phyloP scores from a whole-genome alignment of 768 basidiomycete species.

The Suillus americanus region DNA sequence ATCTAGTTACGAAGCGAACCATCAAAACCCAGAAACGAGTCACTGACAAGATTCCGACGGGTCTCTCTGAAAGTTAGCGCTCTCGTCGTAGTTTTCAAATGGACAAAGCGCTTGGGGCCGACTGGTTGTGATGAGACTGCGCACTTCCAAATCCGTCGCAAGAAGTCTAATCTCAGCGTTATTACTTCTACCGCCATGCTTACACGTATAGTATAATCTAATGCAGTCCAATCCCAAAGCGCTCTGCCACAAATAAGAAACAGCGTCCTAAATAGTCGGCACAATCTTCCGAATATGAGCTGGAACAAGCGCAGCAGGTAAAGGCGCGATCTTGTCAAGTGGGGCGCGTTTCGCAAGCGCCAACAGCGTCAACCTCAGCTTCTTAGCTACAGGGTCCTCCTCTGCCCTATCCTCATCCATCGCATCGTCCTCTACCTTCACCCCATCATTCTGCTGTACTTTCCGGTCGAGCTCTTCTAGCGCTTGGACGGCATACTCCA shows the following conservation, averaged over 20 bases:
- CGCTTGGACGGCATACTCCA: slow-evolving; percentile 55
- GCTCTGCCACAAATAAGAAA: too few relatives aligned
- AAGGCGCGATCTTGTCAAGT: slow-evolving; percentile 62
- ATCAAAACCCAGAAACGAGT: neutral
- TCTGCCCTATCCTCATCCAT: slow-evolving; percentile 24
- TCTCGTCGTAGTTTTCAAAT: neutral
- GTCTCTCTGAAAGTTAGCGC: neutral
- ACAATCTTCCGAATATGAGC: slow-evolving; percentile 64
- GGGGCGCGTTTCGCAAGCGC: slow-evolving; percentile 80
- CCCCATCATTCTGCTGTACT: slow-evolving; percentile 16
- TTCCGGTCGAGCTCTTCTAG: slow-evolving; percentile 46
- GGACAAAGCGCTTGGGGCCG: neutral
- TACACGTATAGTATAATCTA: too few relatives aligned
- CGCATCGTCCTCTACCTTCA: slow-evolving; percentile 5
- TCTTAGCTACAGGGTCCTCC: slow-evolving; percentile 54
- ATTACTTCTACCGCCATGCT: too few relatives aligned
- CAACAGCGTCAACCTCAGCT: slow-evolving; percentile 70
- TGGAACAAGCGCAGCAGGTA: slow-evolving; percentile 66
- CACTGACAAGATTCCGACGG: neutral
- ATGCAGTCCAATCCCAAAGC: too few relatives aligned
- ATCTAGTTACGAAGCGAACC: neutral
- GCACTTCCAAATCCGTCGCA: neutral
- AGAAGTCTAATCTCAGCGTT: neutral
- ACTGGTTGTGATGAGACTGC: neutral
- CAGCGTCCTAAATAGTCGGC: slow-evolving; percentile 39